Percentiles rank a stretch among this genome's conserved stretches.
Conservation (phyloP, 352 stramenopile species). For the Globisporangium recalcitrans region DNA sequence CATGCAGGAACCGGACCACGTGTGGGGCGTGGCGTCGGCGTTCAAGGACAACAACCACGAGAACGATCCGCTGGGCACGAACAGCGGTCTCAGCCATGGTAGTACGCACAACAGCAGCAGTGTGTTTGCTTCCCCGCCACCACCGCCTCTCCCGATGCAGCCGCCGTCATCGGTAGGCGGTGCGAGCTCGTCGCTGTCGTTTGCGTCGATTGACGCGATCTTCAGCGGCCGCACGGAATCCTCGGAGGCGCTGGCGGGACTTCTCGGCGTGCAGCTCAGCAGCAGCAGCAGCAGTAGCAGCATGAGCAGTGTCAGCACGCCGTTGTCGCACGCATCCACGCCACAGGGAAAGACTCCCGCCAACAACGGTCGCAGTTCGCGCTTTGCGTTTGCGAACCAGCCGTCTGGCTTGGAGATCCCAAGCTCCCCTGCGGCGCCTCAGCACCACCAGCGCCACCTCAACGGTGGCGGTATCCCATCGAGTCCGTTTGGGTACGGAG, state of each 20-base stretch:
- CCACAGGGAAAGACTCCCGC: slow-evolving; percentile 19
- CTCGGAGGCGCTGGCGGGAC: slow-evolving; percentile 60
- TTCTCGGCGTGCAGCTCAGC: slow-evolving; percentile 57
- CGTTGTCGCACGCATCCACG: slow-evolving; percentile 30
- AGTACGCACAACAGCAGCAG: neutral
- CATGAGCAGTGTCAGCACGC: slow-evolving; percentile 13
- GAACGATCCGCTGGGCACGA: slow-evolving; percentile 3
- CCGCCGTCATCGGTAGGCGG: slow-evolving; percentile 6
- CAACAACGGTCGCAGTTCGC: slow-evolving; percentile 44
- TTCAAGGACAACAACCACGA: slow-evolving; percentile 10
- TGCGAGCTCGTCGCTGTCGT: slow-evolving; percentile 42
- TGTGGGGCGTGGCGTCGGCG: slow-evolving; percentile 23
- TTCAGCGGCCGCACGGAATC: slow-evolving; percentile 73
- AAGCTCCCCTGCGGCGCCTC: slow-evolving; percentile 2
- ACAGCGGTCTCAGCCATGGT: neutral
- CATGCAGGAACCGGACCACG: slow-evolving; percentile 18
- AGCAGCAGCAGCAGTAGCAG: slow-evolving; percentile 8
- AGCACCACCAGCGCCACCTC: neutral
- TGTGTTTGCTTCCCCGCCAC: slow-evolving; percentile 9
- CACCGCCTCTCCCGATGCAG: slow-evolving; percentile 5
- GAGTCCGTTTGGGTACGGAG: slow-evolving; percentile 21
- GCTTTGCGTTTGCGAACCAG: slow-evolving; percentile 79
- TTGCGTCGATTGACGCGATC: slow-evolving; percentile 80
- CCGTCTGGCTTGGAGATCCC: slow-evolving; percentile 19
- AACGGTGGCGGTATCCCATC: slow-evolving; percentile 10